These are phyloP conservation scores for Cystofilobasidium ferigula DNA, from an alignment of 768 basidiomycete genomes.

Conservation along the genomic window DNA sequence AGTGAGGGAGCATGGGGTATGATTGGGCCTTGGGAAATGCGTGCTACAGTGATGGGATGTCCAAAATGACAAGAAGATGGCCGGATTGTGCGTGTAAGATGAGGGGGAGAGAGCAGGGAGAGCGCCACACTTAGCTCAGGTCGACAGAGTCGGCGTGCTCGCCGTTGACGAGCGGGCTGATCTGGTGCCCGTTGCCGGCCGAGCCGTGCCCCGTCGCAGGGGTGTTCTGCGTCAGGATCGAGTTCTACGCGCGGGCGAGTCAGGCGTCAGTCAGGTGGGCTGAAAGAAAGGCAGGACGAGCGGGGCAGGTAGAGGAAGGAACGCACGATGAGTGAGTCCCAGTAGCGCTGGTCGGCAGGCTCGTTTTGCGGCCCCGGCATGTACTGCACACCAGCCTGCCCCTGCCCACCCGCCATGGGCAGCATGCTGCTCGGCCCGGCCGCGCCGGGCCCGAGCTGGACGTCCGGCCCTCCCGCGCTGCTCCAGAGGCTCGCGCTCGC, in stretches of 20 bases:
- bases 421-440: conserved; percentile 1
- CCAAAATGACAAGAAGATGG: too few relatives aligned
- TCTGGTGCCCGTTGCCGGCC: background rate
- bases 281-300: background rate
- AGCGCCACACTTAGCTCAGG: too few relatives aligned
- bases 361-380: background rate
- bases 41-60: too few relatives aligned
- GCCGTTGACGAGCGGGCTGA: conserved; percentile 1
- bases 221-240: conserved; percentile 6
- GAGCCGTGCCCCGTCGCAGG: background rate
- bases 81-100: too few relatives aligned
- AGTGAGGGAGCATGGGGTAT: too few relatives aligned
- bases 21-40: too few relatives aligned
- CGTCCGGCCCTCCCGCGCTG: background rate
- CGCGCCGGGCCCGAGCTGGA: background rate
- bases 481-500: background rate
- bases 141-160: background rate
- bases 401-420: background rate
- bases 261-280: too few relatives aligned
- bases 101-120: too few relatives aligned
- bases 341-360: conserved; percentile 3
- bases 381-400: background rate
- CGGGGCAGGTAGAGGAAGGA: background rate
- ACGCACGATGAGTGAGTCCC: conserved; percentile 6
- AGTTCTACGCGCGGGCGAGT: background rate